Evolutionary conservation across 1,284 basidiomycete species (phyloP).

Genomic region (Ceratobasidium sp.): DNA sequence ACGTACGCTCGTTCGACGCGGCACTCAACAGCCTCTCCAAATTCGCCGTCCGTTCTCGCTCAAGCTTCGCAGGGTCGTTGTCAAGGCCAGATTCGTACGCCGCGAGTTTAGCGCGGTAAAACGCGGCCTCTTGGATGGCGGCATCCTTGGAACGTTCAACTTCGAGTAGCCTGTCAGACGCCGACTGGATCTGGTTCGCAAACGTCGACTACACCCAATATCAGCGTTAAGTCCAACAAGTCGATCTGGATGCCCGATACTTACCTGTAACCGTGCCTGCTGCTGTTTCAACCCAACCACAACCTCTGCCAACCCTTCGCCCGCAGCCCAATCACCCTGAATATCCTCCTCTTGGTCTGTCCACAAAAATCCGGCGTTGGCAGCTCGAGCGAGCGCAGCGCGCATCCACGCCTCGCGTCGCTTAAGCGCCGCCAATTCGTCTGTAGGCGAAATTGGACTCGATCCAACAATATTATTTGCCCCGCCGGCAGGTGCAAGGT

Average conservation of each 20-base stretch:
- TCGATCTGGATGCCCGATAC: constrained; percentile 49
- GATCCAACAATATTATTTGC: too few relatives aligned
- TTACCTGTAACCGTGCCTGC: constrained; percentile 86
- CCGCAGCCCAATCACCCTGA: constrained; percentile 55
- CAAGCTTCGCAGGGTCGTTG: constrained; percentile 74
- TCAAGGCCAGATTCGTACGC: constrained; percentile 82
- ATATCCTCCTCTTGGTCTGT: constrained; percentile 62
- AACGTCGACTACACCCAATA: constrained; percentile 66
- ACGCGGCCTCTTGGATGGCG: constrained; percentile 94
- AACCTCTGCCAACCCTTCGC: constrained; percentile 68
- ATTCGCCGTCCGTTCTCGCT: constrained; percentile 81
- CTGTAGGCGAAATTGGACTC: not conserved
- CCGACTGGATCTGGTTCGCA: constrained; percentile 76
- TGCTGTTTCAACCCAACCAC: constrained; percentile 89
- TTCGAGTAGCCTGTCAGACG: constrained; percentile 82
- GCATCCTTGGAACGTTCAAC: constrained; percentile 81
- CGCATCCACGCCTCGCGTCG: constrained; percentile 89
- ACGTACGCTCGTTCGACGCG: constrained; percentile 72
- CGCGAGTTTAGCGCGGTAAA: constrained; percentile 92
- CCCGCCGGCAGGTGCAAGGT: too few relatives aligned
- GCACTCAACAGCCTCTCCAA: constrained; percentile 82
- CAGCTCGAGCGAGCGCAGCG: constrained; percentile 80
- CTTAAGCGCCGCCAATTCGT: constrained; percentile 80
- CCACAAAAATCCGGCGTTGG: constrained; percentile 83
- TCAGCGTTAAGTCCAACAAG: not conserved